Evolutionary conservation across 768 basidiomycete species (phyloP).

Genomic region (Tricholoma bakamatsutake): DNA sequence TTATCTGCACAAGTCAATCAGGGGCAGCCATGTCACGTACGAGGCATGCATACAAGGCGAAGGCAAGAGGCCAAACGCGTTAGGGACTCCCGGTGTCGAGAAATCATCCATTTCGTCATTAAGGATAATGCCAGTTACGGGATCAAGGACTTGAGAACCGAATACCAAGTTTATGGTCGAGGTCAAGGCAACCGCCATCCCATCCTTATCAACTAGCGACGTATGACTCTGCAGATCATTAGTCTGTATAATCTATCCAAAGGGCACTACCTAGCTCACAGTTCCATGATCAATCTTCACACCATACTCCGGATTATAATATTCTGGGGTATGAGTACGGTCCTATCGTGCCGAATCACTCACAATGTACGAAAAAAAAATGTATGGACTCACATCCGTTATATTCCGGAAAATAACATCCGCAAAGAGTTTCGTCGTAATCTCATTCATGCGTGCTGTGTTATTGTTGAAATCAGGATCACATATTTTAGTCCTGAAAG

Average conservation of each 20-base stretch:
- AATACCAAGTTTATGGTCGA: slow-evolving; percentile 89
- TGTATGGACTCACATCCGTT: slow-evolving; percentile 61
- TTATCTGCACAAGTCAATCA: slow-evolving; percentile 49
- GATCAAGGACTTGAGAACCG: slow-evolving; percentile 83
- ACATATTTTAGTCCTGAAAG: slow-evolving; percentile 67
- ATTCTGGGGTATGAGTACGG: slow-evolving; percentile 70
- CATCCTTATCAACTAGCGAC: slow-evolving; percentile 74
- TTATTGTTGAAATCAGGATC: slow-evolving; percentile 70
- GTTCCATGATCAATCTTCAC: slow-evolving; percentile 83
- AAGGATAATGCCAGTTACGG: slow-evolving; percentile 80
- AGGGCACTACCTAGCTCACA: slow-evolving; percentile 32
- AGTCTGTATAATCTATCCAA: neutral
- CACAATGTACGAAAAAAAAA: neutral
- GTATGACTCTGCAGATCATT: slow-evolving; percentile 62
- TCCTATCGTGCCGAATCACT: slow-evolving; percentile 43
- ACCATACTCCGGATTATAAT: slow-evolving; percentile 83
- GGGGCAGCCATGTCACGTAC: neutral
- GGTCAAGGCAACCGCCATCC: slow-evolving; percentile 84
- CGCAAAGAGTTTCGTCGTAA: slow-evolving; percentile 67
- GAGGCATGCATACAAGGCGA: slow-evolving; percentile 60
- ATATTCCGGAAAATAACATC: slow-evolving; percentile 57
- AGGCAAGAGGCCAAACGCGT: slow-evolving; percentile 77
- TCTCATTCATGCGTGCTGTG: slow-evolving; percentile 49
- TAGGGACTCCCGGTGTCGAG: slow-evolving; percentile 77
- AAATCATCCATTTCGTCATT: slow-evolving; percentile 98